Evolutionary conservation across 2,329 filamentous ascomycete species (phyloP), one percentile per base, ranked within the genome.

Genomic region (Chalaropsis thielavioides): DNA sequence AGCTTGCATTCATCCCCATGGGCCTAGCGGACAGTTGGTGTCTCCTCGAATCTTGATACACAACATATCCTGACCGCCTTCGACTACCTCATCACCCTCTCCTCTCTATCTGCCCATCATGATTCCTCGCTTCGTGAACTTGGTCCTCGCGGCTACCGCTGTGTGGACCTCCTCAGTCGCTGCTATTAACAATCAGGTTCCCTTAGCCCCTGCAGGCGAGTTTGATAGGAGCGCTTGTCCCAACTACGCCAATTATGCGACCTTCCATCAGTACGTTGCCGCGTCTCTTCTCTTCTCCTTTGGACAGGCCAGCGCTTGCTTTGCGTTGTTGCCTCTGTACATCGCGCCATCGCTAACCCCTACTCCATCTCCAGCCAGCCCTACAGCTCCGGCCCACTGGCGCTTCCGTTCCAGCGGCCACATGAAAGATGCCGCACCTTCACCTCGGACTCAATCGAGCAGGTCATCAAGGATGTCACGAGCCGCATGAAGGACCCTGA

Each of bases 401-500:
- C 80, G 63, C 80, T 99, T 1, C 91, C 94, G 0, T 97, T 84
- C 74, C 94, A 99, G 74, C 83, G 94, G 66, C 94, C 94, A 2
- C 83, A 86, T 40, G 78, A 79, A 64, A 82, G 84, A 73, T 99
- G 94, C 74, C 89, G 94, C 68, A 96, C 92, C 0, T 99, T 97
- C 75, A 83, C 85, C 65, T 96, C 92, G 0, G 83, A 88, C 27
- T 81, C 87, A 2, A 95, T 97, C 58, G 94, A 99, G 74, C 81
- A 88, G 71, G 88, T 96, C 62, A 96, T 99, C 68, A 74, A 84
- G 38, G 85, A 96, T 69, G 80, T 99, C 69, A 94, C 87, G 5
- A 80, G 83, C 35, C 86, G 84, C 63, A 88, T 99, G 77, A 81
- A 86, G 67, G 87, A 97, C 71, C 87, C 87, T 17, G 94, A 97